Evolutionary conservation across 2,329 filamentous ascomycete species (phyloP), one percentile per base, ranked within the genome.

Genomic region (Colletotrichum sp.): DNA sequence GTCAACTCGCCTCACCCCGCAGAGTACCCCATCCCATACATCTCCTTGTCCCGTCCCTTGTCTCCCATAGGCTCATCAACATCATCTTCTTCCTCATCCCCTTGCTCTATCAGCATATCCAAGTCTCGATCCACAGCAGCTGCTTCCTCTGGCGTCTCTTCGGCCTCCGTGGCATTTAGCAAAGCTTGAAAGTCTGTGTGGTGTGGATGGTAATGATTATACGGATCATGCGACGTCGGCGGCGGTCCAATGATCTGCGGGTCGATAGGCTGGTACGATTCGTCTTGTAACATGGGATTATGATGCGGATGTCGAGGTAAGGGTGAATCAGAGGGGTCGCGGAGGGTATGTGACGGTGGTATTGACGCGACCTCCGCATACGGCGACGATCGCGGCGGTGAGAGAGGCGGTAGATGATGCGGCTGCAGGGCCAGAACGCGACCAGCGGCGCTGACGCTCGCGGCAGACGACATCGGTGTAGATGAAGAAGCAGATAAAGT

Each of bases 201-300:
- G 13, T 76, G 74, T 16, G 74, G 72, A 71, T 85, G 82, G 78
- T 85, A 84, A 65, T 86, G 82, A 67, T 85, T 84, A 75, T 88
- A 89, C 26, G 83, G 78, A 72, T 86, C 82, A 38, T 81, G 78
- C 16, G 81, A 77, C 7, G 63, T 74, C 15, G 71, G 80, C 28
- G 84, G 79, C 67, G 88, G 87, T 61, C 85, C 87, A 78, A 91
- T 91, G 70, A 92, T 91, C 78, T 90, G 89, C n/a, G 90, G 90
- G 79, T 92, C 90, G 81, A 92, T 91, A 30, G 90, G 90, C 69
- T 91, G 88, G 80, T 89, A 90, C 9, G 75, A 77, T 18, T 79
- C 81, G 38, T 79, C 82, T 18, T 85, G 83, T 15, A 85, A 75
- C 80, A 83, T 79, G 74, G 82, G 80, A 63, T 84, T 82, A 63